These are phyloP conservation scores for Plantago major DNA, from an alignment of 257 asterid species.

Conservation along the genomic window DNA sequence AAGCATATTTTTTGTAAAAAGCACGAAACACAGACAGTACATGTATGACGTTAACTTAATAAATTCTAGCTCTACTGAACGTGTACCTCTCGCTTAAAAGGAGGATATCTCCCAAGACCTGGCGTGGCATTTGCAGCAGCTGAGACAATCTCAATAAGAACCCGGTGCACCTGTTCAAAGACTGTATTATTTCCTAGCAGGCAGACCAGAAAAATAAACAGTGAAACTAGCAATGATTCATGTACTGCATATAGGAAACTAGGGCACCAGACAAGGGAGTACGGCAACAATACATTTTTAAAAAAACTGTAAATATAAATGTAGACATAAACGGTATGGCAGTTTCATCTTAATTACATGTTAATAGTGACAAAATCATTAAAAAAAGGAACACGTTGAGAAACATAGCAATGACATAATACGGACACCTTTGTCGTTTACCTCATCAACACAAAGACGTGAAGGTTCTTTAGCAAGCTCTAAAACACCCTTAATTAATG, in stretches of 20 bases:
- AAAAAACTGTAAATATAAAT: background rate
- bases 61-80: constrained; percentile 17
- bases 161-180: constrained; percentile 70
- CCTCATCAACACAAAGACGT: constrained; percentile 86
- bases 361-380: background rate
- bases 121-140: constrained; percentile 96
- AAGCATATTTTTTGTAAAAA: background rate
- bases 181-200: constrained; percentile 13
- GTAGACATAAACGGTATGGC: background rate
- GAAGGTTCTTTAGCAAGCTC: constrained; percentile 90
- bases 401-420: background rate
- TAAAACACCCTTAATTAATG: constrained; percentile 68
- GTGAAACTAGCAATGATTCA: background rate
- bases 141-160: constrained; percentile 70
- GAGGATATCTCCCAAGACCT: constrained; percentile 99
- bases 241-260: background rate
- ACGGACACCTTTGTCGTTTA: constrained; percentile 16
- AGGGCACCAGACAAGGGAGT: background rate
- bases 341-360: background rate
- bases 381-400: background rate
- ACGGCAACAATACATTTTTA: background rate
- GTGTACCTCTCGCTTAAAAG: constrained; percentile 92
- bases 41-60: background rate
- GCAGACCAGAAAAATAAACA: constrained; percentile 2
- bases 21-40: constrained; percentile 7